Base-by-base conservation (phyloP, 2,329 filamentous ascomycete species). In the Penicillium nordicum region DNA sequence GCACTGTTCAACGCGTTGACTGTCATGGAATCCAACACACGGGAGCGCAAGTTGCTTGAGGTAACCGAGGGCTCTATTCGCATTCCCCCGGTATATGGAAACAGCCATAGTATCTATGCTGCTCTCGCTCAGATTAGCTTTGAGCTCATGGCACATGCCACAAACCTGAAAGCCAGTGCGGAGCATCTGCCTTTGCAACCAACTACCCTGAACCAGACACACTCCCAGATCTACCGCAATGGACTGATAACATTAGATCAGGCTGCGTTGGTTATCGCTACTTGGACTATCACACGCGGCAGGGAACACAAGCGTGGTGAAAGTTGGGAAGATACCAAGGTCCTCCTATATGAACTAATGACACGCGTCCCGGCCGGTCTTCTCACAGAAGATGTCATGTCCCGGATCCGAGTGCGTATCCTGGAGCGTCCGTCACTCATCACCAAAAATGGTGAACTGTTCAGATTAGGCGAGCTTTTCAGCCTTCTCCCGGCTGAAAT, bases 1-100 rank as follows among this genome's bases (percentile, higher is more conserved):
- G 74, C 74, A 40, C 63, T 79, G 25, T 70, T 78, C 53, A 72
- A 76, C 57, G 74, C 74, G 5, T 66, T 78, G 32, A 73, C 74
- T 5, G 62, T 78, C 16, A 67, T 78, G 58, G 69, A 71, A 9
- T 74, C 72, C 11, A 79, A 78, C 50, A 68, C 73, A 23, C 67
- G 76, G 16, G 76, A 78, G 55, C 61, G 73, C 34, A 68, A 72
- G 54, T 68, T 61, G 2, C 59, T 76, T 0, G 63, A 71, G 38
- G 69, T 76, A 21, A 63, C 67, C 4, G 65, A 73, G 42, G 49
- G 67, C 6, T 63, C 56, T 1, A 72, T 74, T 37, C 68, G 62
- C 12, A 67, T 75, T 16, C 58, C 66, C 1, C 36, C 59, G 6
- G 54, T 42, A 18, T 75, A 75, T 46, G 74, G 71, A 21, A 73